phyloP scores from a whole-genome alignment of 2,329 filamentous ascomycete genomes.

The Diatrype stigma region DNA sequence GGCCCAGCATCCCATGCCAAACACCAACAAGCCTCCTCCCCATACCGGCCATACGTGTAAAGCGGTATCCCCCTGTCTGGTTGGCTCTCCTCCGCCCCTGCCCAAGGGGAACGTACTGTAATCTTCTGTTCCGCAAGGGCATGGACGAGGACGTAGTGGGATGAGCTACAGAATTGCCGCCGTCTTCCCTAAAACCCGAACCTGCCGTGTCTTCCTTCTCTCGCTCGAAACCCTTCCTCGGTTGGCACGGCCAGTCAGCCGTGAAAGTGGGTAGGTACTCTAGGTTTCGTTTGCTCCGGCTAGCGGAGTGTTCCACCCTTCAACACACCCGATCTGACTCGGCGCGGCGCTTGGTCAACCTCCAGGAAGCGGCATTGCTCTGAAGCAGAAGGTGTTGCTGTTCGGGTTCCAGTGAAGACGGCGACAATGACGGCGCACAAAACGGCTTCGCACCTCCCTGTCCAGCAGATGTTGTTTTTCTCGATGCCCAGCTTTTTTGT shows the following conservation, averaged over 20 bases:
- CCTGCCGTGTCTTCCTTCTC: neutral
- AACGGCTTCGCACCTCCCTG: conserved; percentile 25
- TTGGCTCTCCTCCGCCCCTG: conserved; percentile 18
- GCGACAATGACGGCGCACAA: conserved; percentile 4
- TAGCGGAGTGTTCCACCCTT: conserved; percentile 2
- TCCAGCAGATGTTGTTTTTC: conserved; percentile 21
- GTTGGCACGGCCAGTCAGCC: neutral
- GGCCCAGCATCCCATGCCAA: conserved; percentile 24
- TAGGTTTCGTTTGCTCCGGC: neutral
- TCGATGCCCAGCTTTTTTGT: conserved; percentile 26
- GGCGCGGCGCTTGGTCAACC: conserved; percentile 26
- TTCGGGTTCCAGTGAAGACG: conserved; percentile 11
- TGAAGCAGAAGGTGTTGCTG: conserved; percentile 6
- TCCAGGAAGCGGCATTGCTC: conserved; percentile 12
- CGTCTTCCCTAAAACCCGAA: neutral
- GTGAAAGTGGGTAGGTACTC: neutral
- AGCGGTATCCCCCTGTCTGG: conserved; percentile 7
- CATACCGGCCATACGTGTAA: conserved; percentile 9
- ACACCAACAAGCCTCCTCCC: conserved; percentile 3
- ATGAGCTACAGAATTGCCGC: conserved; percentile 21
- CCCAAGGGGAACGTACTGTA: conserved; percentile 4
- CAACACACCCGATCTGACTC: conserved; percentile 11
- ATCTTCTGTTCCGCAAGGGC: conserved; percentile 13
- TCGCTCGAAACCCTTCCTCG: neutral
- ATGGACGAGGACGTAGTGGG: conserved; percentile 25